Evolutionary conservation across 2,329 filamentous ascomycete species (phyloP), one percentile per base, ranked within the genome.

Genomic region (Pseudomassariella vexata): DNA sequence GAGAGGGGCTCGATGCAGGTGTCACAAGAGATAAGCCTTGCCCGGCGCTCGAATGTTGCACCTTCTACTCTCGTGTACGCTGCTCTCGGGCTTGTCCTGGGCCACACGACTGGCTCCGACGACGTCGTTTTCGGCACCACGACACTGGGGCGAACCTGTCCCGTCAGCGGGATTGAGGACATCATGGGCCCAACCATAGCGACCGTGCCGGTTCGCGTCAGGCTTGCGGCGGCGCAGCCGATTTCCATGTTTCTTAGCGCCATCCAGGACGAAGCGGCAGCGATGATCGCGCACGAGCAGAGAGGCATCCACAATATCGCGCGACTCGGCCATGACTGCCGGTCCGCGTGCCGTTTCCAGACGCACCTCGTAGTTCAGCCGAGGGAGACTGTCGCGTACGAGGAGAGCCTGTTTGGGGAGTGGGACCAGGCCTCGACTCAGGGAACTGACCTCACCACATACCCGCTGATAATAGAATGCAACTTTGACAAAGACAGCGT

Each of bases 241-340:
- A 49, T 65, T 5, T 38, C 42, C 0, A 50, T 25, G 4, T 36
- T 28, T n/a, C 24, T 38, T 2, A 28, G 30, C 10, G 24, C 24
- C 17, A 15, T 35, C 7, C 32, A 38, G n/a, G 11, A 20, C 6
- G 12, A 35, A 22, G 20, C 23, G 1, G 57, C 67, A 0, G 52
- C 62, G 4, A 65, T 68, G 41, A 67, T 72, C 9, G 63, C 66
- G 1, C 62, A 72, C 43, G 63, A 74, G 38, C 70, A 76, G 39
- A 19, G 24, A 4, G 36, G 36, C 14, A 32, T 38, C 5, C 32
- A 35, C 11, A 19, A 32, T 16, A 38, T 38, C 24, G 21, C 23
- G 11, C 12, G 20, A 4, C n/a, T 38, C 3, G 25, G 18, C 12
- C 23, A 17, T 11, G 36, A 24, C 3, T 19, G 32, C 6, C 12